Evolutionary conservation across 805 yeast genomes (phyloP), one percentile per base, ranked within the genome.

Genomic region (Candida mattraensis): DNA sequence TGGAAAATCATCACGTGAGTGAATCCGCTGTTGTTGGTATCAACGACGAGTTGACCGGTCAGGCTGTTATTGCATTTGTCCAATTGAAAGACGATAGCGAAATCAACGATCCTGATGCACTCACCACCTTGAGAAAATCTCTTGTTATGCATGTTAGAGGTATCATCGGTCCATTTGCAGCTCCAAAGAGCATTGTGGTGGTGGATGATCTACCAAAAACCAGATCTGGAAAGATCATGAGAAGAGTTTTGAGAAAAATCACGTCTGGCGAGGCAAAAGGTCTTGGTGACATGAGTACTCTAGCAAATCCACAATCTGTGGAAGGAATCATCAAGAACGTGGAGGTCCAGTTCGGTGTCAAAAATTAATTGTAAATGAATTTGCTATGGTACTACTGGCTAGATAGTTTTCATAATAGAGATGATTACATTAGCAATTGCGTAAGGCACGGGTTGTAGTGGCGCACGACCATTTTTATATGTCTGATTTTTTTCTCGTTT

Each of bases 1-100:
- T 80, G 47, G 88, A 83, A 57, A 87, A 87, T 66, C 70, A 71
- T 23, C 70, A 75, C 48, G 96, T 93, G 35, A 83, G 87, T 29
- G 99, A 93, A 69, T 72, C 91, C 52, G 99, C 99, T n/a, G 98
- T 91, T 33, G 95, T 91, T 39, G 98, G 98, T 44, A 79, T 87
- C 51, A 76, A 82, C 44, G 98, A 93, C 63, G 99, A 93, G 55
- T 74, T 93, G 58, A 93, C 98, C 24, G 98, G 98, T 50, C 97
- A 91, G 72, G 96, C 98, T 8, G 95, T 91, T 47, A 83, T 88
- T 52, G 98, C 98, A 12, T 93, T 84, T 58, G 97, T 93, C 31
- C 76, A 93, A 27, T 74, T 93, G 61, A 87, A 87, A 67, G 72
- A 70, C 35, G 73, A 57, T 35, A 53, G 62, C 26, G 60, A 58